phyloP scores from a whole-genome alignment of 441 rosid species.

The Gossypium lobatum region DNA sequence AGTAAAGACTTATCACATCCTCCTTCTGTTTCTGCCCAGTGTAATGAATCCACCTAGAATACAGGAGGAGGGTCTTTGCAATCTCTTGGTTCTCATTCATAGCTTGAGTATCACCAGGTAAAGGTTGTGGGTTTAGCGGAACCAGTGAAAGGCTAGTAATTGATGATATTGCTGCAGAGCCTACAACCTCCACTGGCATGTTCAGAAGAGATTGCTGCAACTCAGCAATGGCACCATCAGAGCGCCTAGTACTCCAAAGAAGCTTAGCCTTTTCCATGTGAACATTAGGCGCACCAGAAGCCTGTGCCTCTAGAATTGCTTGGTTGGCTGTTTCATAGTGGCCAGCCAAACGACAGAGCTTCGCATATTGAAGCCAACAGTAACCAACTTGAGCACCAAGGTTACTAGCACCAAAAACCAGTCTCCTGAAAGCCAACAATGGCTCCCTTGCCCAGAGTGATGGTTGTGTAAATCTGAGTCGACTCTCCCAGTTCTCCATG shows the following conservation, averaged over 20 bases:
- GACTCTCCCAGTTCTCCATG: constrained; percentile 82
- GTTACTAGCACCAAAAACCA: constrained; percentile 79
- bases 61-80: constrained; percentile 94
- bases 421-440: constrained; percentile 84
- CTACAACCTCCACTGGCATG: constrained; percentile 85
- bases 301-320: constrained; percentile 94
- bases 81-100: constrained; percentile 59
- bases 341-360: constrained; percentile 98
- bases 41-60: constrained; percentile 91
- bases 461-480: constrained; percentile 87
- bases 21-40: constrained; percentile 97
- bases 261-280: constrained; percentile 98
- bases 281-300: constrained; percentile 87
- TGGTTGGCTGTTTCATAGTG: constrained; percentile 95
- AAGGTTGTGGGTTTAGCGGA: constrained; percentile 66
- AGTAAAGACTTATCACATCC: constrained; percentile 87
- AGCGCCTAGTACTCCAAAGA: constrained; percentile 85
- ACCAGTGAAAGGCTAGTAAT: constrained; percentile 77
- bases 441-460: constrained; percentile 99
- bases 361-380: constrained; percentile 98
- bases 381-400: constrained; percentile 91
- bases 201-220: constrained; percentile 87
- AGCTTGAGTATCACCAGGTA: constrained; percentile 46
- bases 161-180: constrained; percentile 65
- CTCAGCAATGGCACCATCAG: constrained; percentile 92